Evolutionary conservation across 148 eudicot species (phyloP), one percentile per base, ranked within the genome.

Genomic region (Chenopodium album): DNA sequence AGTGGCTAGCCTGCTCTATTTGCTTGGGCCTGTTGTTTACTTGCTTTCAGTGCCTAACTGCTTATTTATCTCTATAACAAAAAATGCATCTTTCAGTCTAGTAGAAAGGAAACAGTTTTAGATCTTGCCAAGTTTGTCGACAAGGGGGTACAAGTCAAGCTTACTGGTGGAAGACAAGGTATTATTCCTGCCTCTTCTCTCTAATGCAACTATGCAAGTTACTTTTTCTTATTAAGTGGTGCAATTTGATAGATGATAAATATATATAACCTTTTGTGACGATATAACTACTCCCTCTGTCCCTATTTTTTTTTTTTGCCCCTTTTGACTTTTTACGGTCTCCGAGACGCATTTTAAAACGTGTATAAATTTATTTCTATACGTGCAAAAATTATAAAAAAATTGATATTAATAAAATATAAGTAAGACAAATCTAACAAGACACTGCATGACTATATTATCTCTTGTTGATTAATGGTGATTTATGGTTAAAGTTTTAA

Each of bases 91-190:
- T 67, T 79, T 9, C 83, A 95, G 98, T 95, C 97, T 1, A 92
- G 94, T 70, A 82, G 98, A 76, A 95, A 95, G 82, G 98, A 93
- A 85, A 95, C 96, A 9, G 98, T 93, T 60, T 79, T 93, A 78
- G 97, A 95, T 91, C 88, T 93, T 78, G 98, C 98, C 22, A 95
- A 92, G 82, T 95, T 93, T 82, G 98, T 95, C 54, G 98, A 95
- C 88, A 93, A 92, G 92, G 96, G 97, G 56, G 98, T 95, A 76
- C 97, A 93, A 88, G 97, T 95, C 85, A 95, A 95, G 90, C 98
- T 95, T 71, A 93, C 97, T 77, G 98, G 98, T 82, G 98, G 98
- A 84, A 95, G 96, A 81, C 96, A 92, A 92, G 95, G 98, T 93
- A 62, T 56, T 84, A 76, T 84, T 81, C n/a, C 73, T 70, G 54